Evolutionary conservation across 805 yeast species (phyloP).

Genomic region (Candida taoyuanica): DNA sequence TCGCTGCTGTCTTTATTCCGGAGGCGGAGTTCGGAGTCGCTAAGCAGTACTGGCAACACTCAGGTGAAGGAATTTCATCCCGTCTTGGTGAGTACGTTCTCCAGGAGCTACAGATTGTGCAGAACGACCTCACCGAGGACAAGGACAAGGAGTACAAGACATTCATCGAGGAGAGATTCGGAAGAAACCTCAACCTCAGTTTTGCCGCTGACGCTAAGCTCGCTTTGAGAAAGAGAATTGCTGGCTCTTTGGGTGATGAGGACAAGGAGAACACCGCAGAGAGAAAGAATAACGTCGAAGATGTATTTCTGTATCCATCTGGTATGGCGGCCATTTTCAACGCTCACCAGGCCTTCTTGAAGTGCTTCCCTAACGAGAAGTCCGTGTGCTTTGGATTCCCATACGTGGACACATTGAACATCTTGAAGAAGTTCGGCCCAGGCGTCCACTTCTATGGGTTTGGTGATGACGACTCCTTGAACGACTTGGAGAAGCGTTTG

Average conservation of each 20-base stretch:
- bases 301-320: slow-evolving; percentile 79
- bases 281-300: slow-evolving; percentile 40
- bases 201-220: slow-evolving; percentile 71
- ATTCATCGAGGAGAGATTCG: slow-evolving; percentile 85
- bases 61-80: slow-evolving; percentile 96
- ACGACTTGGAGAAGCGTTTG: slow-evolving; percentile 57
- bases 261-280: slow-evolving; percentile 18
- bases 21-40: slow-evolving; percentile 59
- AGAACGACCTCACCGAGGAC: slow-evolving; percentile 26
- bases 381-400: slow-evolving; percentile 96
- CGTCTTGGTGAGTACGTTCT: slow-evolving; percentile 82
- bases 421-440: slow-evolving; percentile 84
- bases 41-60: slow-evolving; percentile 92
- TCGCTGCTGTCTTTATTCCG: slow-evolving; percentile 72
- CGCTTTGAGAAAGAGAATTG: slow-evolving; percentile 70
- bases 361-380: slow-evolving; percentile 35
- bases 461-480: slow-evolving; percentile 70
- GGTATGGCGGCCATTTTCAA: slow-evolving; percentile 93
- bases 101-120: slow-evolving; percentile 47
- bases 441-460: slow-evolving; percentile 83
- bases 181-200: slow-evolving; percentile 78
- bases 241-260: slow-evolving; percentile 52
- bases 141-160: slow-evolving; percentile 52
- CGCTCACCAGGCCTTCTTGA: slow-evolving; percentile 59
- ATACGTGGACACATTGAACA: slow-evolving; percentile 85